Base-by-base conservation (phyloP, 2,329 filamentous ascomycete species). In the Colletotrichum godetiae region DNA sequence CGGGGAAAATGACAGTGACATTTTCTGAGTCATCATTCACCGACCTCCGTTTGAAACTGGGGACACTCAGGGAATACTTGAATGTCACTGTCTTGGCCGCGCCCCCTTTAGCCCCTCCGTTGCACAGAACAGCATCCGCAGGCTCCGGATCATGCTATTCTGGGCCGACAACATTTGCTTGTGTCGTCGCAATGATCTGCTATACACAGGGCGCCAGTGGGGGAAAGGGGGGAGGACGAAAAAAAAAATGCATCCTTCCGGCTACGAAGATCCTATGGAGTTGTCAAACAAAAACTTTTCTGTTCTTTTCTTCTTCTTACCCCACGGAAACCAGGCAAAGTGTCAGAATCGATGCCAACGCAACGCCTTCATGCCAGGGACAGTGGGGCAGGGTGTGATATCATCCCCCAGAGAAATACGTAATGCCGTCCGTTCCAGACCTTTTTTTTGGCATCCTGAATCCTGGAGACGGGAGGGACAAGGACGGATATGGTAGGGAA, bases 391-490 rank as follows among this genome's bases (percentile, higher is more conserved):
- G 52, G 35, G 33, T 69, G 70, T 72, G 66, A 72, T 72, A 69
- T 72, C 70, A 69, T 72, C 69, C 59, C 53, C 66, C 42, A 67
- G 63, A 67, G 46, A 24, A 53, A 68, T 72, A 72, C 66, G 69
- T 72, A 72, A 72, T 72, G 69, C 59, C 65, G 53, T 49, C 33
- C 66, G 69, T 69, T 69, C 69, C 65, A 72, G 65, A 53, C 69
- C 59, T 22, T 67, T 72, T 67, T 55, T 59, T 52, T n/a, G n/a
- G n/a, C n/a, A n/a, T 35, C 13, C 53, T 7, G n/a, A 64, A 55
- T 24, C 29, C 11, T 37, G 46, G 61, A 37, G 15, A 49, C 27
- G 27, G 42, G 42, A 49, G 46, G 49, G 33, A 29, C 12, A 49
- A n/a, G 35, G 27, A 29, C 27, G 27, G 27, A 29, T 29, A 55